These are phyloP conservation scores for Emericellopsis terricola DNA, from an alignment of 495 filamentous ascomycete genomes.

Conservation along the genomic window DNA sequence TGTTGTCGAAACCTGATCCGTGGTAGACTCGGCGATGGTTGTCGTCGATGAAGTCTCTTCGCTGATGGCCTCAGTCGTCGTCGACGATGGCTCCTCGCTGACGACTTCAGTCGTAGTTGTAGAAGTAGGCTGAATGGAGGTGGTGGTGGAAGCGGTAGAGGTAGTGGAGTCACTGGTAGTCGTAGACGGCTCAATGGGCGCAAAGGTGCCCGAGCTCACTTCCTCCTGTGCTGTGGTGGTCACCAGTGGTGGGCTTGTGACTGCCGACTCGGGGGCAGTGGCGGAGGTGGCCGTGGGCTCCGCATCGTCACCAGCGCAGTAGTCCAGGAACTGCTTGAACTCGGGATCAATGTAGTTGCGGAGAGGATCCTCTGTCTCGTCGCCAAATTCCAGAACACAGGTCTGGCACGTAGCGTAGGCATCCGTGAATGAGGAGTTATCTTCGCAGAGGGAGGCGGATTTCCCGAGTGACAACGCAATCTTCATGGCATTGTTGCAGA, in stretches of 20 bases:
- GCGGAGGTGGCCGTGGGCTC: slow-evolving; percentile 2
- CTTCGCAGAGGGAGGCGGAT: slow-evolving; percentile 21
- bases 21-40: no score
- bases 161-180: slow-evolving; percentile 6
- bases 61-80: no score
- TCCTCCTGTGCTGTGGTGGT: slow-evolving; percentile 9
- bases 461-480: slow-evolving; percentile 33
- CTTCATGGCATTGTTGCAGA: slow-evolving; percentile 29
- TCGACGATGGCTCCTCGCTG: no score
- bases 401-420: slow-evolving; percentile 18
- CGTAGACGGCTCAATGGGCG: slow-evolving; percentile 6
- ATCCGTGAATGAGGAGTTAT: slow-evolving; percentile 19
- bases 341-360: slow-evolving; percentile 9
- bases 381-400: slow-evolving; percentile 12
- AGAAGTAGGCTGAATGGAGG: no score
- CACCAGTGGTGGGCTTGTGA: slow-evolving; percentile 5
- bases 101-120: no score
- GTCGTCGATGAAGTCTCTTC: no score
- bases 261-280: slow-evolving; percentile 6
- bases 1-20: no score
- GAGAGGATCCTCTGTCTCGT: slow-evolving; percentile 5
- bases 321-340: slow-evolving; percentile 14
- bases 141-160: no score
- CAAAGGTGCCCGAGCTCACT: slow-evolving; percentile 7
- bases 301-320: slow-evolving; percentile 9